A percentile compares a stretch with the other conserved stretches of the same genome.
These are phyloP conservation scores for Cornus controversa DNA, from an alignment of 148 eudicot species.

Conservation along the genomic window DNA sequence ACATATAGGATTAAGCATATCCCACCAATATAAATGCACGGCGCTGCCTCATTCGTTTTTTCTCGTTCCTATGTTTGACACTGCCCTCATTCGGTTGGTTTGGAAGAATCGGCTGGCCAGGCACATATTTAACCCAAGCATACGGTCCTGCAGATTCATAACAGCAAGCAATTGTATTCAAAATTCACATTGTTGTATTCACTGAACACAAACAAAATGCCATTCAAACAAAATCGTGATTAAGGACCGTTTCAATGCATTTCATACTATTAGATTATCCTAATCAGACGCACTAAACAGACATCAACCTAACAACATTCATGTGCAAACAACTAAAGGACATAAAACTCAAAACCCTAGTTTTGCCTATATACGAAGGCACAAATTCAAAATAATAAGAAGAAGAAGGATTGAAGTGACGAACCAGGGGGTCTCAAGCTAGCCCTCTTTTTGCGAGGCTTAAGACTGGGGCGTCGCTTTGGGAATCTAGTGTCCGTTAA, in stretches of 20 bases:
- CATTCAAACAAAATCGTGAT: not conserved
- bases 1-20: not conserved
- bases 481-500: constrained; percentile 75
- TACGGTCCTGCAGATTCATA: constrained; percentile 69
- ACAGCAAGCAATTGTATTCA: not conserved
- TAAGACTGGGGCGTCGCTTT: constrained; percentile 64
- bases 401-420: not conserved
- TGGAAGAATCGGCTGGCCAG: constrained; percentile 66
- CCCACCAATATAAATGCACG: constrained; percentile 75
- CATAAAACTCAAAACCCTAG: not conserved
- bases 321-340: not conserved
- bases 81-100: constrained; percentile 90
- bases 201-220: not conserved
- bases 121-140: constrained; percentile 80
- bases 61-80: constrained; percentile 81
- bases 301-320: not conserved
- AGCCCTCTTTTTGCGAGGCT: constrained; percentile 70
- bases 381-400: not conserved
- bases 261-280: not conserved
- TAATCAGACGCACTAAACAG: not conserved
- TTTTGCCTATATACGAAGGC: not conserved
- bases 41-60: constrained; percentile 65
- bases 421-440: constrained; percentile 33
- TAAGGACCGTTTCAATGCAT: not conserved
- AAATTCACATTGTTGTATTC: not conserved